phyloP scores from a whole-genome alignment of 805 yeast genomes.

The Kodamaea sagamina region DNA sequence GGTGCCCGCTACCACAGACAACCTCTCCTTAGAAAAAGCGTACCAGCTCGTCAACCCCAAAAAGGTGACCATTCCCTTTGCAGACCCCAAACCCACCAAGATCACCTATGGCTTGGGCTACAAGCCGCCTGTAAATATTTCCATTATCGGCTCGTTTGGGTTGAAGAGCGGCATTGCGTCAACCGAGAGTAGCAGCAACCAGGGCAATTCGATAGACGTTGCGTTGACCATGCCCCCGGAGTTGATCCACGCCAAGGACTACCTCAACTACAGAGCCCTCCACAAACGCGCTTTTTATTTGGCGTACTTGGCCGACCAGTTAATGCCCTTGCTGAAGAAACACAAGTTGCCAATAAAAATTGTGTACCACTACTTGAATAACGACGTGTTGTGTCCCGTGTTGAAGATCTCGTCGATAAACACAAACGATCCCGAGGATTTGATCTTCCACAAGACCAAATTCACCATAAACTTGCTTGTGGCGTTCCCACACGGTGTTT shows the following conservation, averaged over 20 bases:
- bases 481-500: slow-evolving; percentile 69
- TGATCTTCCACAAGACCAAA: slow-evolving; percentile 62
- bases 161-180: slow-evolving; percentile 69
- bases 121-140: slow-evolving; percentile 68
- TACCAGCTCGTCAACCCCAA: slow-evolving; percentile 53
- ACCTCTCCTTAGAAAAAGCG: slow-evolving; percentile 58
- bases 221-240: slow-evolving; percentile 77
- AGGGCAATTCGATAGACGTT: slow-evolving; percentile 61
- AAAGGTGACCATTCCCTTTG: slow-evolving; percentile 73
- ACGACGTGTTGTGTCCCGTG: slow-evolving; percentile 75
- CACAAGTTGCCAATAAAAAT: slow-evolving; percentile 61
- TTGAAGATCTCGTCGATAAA: slow-evolving; percentile 60
- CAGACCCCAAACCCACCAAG: slow-evolving; percentile 82
- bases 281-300: slow-evolving; percentile 88
- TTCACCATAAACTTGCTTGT: slow-evolving; percentile 71
- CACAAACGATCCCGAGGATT: slow-evolving; percentile 51
- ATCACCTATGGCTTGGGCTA: slow-evolving; percentile 73
- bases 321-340: slow-evolving; percentile 54
- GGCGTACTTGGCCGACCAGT: slow-evolving; percentile 71
- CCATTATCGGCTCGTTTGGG: slow-evolving; percentile 88
- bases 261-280: slow-evolving; percentile 82
- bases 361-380: slow-evolving; percentile 68
- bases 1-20: slow-evolving; percentile 55
- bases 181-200: slow-evolving; percentile 16
- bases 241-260: slow-evolving; percentile 83